Evolutionary conservation across 2,329 filamentous ascomycete species (phyloP), one percentile per base, ranked within the genome.

Genomic region (Escovopsis sp.): DNA sequence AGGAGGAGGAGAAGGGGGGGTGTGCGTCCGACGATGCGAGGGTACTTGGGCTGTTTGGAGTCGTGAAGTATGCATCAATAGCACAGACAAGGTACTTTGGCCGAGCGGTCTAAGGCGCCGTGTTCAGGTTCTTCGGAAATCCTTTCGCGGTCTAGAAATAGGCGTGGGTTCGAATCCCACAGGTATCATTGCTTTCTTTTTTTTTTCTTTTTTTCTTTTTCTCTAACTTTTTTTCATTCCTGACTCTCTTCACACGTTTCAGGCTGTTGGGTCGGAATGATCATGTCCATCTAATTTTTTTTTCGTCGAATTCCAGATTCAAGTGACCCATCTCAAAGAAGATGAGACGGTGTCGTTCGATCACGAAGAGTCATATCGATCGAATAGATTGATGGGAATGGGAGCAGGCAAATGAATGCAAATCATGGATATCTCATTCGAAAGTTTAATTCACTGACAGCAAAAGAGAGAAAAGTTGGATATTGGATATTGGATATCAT

Each of bases 121-220:
- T 46, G 48, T 51, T 51, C 45, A 51, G 48, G 46, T 39, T 35
- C 15, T 35, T 15, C 11, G n/a, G 15, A 12, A 12, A 27, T 13
- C 37, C 24, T 35, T 40, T 50, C 47, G 52, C 51, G 48, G 51
- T 53, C 51, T 51, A 51, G 51, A 41, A 52, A 53, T 53, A 51
- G 50, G 52, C 52, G 53, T 52, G 52, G 53, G 53, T 55, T 55
- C 53, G 53, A 55, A 51, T 55, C 53, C 53, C 53, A 52, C 53
- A 54, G 52, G 51, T 54, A 51, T 55, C 52, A 55, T 43, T 43
- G 41, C 29, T 15, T 29, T 12, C 24, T 33, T 40, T 34, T 3
- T 2, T 41, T 34, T 15, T 29, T 12, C 24, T 33, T 40, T 34
- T 3, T 2, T 41, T 34, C 39, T 43, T 46, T 34, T 15, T 33